These are phyloP conservation scores for Pythium folliculosum DNA, from an alignment of 352 stramenopile genomes.

Conservation along the genomic window DNA sequence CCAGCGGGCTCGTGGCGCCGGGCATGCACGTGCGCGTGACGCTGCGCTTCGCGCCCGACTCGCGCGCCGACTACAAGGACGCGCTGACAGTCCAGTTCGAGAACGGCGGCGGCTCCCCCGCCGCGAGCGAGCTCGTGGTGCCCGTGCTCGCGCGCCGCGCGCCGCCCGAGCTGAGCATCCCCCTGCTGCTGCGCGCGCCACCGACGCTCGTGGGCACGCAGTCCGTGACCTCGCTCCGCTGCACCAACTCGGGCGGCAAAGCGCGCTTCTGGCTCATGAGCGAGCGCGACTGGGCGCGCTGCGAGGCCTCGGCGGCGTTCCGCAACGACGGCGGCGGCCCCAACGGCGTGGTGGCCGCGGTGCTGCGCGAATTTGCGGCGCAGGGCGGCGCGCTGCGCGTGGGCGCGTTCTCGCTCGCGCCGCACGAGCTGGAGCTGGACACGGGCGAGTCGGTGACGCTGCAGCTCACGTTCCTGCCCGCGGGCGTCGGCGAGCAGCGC, in stretches of 20 bases:
- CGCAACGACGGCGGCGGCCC: background rate
- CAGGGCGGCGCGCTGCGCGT: constrained; percentile 20
- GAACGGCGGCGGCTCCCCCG: constrained; percentile 13
- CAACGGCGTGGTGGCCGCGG: background rate
- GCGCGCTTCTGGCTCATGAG: constrained; percentile 75
- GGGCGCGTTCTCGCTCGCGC: constrained; percentile 59
- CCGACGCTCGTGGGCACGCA: constrained; percentile 64
- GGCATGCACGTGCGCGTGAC: constrained; percentile 67
- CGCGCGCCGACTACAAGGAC: constrained; percentile 76
- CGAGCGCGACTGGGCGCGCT: constrained; percentile 47
- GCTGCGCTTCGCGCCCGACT: constrained; percentile 71
- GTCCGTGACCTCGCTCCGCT: constrained; percentile 48
- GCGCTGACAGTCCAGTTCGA: constrained; percentile 58
- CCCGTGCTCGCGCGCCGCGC: constrained; percentile 47
- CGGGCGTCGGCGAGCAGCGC: constrained; percentile 53
- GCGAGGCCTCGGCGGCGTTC: constrained; percentile 33
- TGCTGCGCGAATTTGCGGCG: constrained; percentile 5
- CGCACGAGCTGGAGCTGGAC: constrained; percentile 54
- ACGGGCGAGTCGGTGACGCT: constrained; percentile 46
- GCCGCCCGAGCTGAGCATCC: constrained; percentile 68
- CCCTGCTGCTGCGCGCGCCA: constrained; percentile 51
- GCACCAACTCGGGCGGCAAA: constrained; percentile 60
- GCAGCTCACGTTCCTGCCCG: constrained; percentile 57
- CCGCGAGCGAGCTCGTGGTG: constrained; percentile 35
- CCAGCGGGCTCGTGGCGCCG: constrained; percentile 61